Evolutionary conservation across 2,329 filamentous ascomycete species (phyloP), one percentile per base, ranked within the genome.

Genomic region (Ramularia collo-cygni): DNA sequence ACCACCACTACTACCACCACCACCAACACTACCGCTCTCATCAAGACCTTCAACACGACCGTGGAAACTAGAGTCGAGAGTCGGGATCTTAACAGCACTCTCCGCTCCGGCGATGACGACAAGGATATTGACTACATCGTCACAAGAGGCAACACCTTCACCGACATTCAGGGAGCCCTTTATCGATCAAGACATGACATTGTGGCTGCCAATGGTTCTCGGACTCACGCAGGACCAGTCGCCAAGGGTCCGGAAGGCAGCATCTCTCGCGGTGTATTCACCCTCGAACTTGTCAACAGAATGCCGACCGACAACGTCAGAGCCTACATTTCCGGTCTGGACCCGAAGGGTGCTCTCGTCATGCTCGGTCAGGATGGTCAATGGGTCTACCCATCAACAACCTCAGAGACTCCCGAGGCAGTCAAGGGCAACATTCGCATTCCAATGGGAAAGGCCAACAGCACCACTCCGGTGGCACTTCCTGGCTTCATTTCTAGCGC

Each of bases 241-340:
- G 31, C 31, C 8, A 21, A 13, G 14, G 31, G 31, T 13, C 15
- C 19, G 4, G 31, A 33, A 4, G 31, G 31, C 31, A 33, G 14
- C 14, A 8, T 33, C 31, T 33, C 31, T 13, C 16, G 37, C 12
- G 40, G 37, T 13, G 36, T 37, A 2, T 37, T 52, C 6, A 35
- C 37, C 8, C 33, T 58, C n/a, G 43, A 50, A 14, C 52, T 72
- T 6, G 55, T 69, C 46, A 72, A 72, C 50, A 70, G 68, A 40
- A 61, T 66, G 36, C 43, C 46, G 4, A 62, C 57, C 4, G 42
- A 50, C 0, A 57, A 53, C 3, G 43, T 71, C 38, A 66, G 64
- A 28, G 63, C 64, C 0, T 73, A 72, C 45, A 54, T 73, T 24
- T 63, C 64, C 12, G 70, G 68, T 2, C 50, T 67, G 2, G 68